Evolutionary conservation across 2,329 filamentous ascomycete species (phyloP).

Genomic region (Apiospora sp.): DNA sequence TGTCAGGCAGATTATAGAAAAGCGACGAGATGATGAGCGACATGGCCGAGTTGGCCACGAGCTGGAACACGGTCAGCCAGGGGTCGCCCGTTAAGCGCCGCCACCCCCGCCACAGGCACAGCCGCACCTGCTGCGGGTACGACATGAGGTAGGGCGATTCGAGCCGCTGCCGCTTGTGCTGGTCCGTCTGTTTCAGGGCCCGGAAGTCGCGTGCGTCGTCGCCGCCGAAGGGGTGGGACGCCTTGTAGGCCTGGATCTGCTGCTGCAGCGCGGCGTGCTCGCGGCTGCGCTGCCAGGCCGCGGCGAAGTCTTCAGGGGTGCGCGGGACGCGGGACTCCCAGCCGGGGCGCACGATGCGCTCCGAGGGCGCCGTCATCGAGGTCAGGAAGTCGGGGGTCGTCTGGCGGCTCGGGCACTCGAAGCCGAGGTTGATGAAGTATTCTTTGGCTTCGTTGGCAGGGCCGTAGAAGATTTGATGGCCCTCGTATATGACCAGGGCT

Average conservation of each 20-base stretch:
- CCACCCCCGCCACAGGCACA: constrained; percentile 45
- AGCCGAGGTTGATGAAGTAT: constrained; percentile 76
- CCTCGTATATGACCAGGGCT: constrained; percentile 77
- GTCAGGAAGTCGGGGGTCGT: constrained; percentile 76
- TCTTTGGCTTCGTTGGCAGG: constrained; percentile 63
- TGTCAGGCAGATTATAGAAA: constrained; percentile 60
- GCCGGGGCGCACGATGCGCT: constrained; percentile 63
- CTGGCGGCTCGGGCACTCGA: constrained; percentile 70
- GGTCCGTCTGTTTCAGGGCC: constrained; percentile 56
- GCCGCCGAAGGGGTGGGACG: constrained; percentile 52
- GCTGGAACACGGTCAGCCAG: constrained; percentile 60
- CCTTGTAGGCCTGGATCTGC: constrained; percentile 60
- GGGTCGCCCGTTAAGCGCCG: constrained; percentile 59
- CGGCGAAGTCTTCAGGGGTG: constrained; percentile 74
- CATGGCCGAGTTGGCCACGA: constrained; percentile 58
- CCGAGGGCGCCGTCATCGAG: constrained; percentile 69
- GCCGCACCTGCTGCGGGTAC: constrained; percentile 51
- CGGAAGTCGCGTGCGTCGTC: constrained; percentile 50
- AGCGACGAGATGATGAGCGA: constrained; percentile 68
- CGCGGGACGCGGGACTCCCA: constrained; percentile 69
- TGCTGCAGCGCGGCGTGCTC: constrained; percentile 51
- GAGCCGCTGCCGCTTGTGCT: constrained; percentile 60
- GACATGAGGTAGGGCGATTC: constrained; percentile 64
- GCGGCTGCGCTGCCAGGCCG: constrained; percentile 52
- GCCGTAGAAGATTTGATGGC: constrained; percentile 80